These are phyloP conservation scores for Thielaviopsis euricoi DNA, from an alignment of 2,329 filamentous ascomycete species.

Conservation along the genomic window DNA sequence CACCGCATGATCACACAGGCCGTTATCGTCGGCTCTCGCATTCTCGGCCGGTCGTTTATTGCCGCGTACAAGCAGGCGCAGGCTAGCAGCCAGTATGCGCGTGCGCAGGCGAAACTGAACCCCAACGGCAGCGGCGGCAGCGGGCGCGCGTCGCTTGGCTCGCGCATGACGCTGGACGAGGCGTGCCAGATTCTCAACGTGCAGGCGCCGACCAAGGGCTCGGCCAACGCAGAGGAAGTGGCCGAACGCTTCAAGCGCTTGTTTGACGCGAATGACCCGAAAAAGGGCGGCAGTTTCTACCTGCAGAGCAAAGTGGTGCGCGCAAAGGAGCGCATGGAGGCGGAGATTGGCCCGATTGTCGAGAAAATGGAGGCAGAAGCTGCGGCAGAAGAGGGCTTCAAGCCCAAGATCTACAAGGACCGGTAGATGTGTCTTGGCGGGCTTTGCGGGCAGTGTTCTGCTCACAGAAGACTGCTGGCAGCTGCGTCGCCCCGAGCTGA, in stretches of 20 bases:
- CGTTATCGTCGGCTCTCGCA: constrained; percentile 75
- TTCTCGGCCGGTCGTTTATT: constrained; percentile 79
- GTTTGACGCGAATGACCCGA: constrained; percentile 85
- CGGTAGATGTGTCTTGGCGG: constrained; percentile 27
- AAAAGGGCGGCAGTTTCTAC: constrained; percentile 96
- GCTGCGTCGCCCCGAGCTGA: too few species aligned
- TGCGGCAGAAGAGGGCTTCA: constrained; percentile 73
- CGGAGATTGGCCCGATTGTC: constrained; percentile 58
- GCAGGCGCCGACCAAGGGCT: constrained; percentile 56
- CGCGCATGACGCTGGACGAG: constrained; percentile 83
- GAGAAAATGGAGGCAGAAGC: constrained; percentile 59
- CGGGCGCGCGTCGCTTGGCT: constrained; percentile 36
- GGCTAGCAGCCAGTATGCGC: constrained; percentile 68
- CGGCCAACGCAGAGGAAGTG: constrained; percentile 63
- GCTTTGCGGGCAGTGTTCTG: background rate
- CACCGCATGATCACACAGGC: constrained; percentile 63
- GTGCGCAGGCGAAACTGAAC: constrained; percentile 48
- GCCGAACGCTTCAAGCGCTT: constrained; percentile 82
- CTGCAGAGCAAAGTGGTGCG: constrained; percentile 91
- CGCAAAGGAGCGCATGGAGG: constrained; percentile 81
- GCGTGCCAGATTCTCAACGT: constrained; percentile 96
- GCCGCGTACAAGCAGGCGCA: constrained; percentile 94
- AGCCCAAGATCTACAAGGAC: constrained; percentile 89
- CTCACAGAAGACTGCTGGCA: too few species aligned
- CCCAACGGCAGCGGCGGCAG: constrained; percentile 24